phyloP scores from a whole-genome alignment of 176 grass and related monocot genomes.

The Phyllostachys edulis region DNA sequence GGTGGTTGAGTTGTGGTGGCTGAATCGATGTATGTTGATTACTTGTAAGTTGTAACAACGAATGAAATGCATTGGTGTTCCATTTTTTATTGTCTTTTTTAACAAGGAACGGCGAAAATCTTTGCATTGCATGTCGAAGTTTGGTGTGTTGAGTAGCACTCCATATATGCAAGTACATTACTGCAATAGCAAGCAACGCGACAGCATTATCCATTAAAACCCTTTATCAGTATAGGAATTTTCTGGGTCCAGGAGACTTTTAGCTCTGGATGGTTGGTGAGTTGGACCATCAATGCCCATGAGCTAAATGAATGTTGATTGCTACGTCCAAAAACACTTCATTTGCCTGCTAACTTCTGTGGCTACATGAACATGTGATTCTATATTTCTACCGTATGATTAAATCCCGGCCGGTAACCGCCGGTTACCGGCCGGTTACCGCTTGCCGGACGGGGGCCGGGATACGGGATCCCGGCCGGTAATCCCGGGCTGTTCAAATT shows the following conservation, averaged over 20 bases:
- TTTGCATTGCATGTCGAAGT: not conserved
- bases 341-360: slow-evolving; percentile 16
- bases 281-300: slow-evolving; percentile 17
- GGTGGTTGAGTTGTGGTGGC: not conserved
- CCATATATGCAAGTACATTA: not conserved
- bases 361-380: not conserved
- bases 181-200: slow-evolving; percentile 4
- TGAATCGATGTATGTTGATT: not conserved
- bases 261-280: slow-evolving; percentile 1
- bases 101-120: not conserved
- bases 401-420: too few species aligned
- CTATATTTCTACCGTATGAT: not conserved
- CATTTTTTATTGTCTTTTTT: not conserved
- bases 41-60: not conserved
- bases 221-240: not conserved
- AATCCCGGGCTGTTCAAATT: too few species aligned
- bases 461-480: too few species aligned
- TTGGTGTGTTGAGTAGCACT: not conserved
- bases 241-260: slow-evolving; percentile 16
- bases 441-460: too few species aligned
- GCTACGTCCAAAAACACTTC: not conserved
- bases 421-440: too few species aligned
- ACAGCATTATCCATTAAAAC: slow-evolving; percentile 3
- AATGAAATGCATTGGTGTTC: not conserved
- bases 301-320: slow-evolving; percentile 12